These are phyloP conservation scores for Pezicula neosporulosa DNA, from an alignment of 2,329 filamentous ascomycete species.

Conservation along the genomic window DNA sequence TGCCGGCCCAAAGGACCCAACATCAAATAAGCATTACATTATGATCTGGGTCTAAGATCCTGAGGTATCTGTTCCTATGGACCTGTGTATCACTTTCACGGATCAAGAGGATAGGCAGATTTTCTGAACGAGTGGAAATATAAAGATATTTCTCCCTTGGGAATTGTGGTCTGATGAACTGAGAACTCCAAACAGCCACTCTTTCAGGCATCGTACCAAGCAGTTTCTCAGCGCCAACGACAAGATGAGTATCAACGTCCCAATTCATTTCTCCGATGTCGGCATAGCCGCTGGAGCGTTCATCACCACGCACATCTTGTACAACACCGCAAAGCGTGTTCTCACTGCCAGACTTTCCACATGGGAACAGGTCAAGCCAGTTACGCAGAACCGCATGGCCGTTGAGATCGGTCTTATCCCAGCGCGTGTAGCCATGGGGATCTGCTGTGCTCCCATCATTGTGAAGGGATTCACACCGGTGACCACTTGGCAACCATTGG, in stretches of 20 bases:
- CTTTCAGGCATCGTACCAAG: background rate
- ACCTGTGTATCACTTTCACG: background rate
- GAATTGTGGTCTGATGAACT: background rate
- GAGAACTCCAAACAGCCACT: background rate
- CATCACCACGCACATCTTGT: background rate
- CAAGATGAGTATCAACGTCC: background rate
- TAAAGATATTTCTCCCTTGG: background rate
- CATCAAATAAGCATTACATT: background rate
- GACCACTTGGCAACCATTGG: conserved; percentile 1
- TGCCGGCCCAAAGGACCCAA: too few relatives aligned
- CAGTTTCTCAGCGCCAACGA: too few relatives aligned
- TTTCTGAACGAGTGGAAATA: background rate
- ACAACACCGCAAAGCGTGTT: background rate
- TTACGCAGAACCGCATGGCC: background rate
- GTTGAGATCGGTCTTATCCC: conserved; percentile 1
- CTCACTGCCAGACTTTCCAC: background rate
- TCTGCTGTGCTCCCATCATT: conserved; percentile 3
- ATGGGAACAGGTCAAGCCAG: background rate
- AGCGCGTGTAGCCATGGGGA: background rate
- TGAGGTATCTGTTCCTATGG: background rate
- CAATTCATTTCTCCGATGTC: background rate
- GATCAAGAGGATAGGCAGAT: background rate
- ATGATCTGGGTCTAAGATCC: background rate
- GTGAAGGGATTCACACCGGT: background rate
- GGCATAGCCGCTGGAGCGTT: background rate